These are phyloP conservation scores for Termitomyces sp. DNA, from an alignment of 768 basidiomycete genomes.

Conservation along the genomic window DNA sequence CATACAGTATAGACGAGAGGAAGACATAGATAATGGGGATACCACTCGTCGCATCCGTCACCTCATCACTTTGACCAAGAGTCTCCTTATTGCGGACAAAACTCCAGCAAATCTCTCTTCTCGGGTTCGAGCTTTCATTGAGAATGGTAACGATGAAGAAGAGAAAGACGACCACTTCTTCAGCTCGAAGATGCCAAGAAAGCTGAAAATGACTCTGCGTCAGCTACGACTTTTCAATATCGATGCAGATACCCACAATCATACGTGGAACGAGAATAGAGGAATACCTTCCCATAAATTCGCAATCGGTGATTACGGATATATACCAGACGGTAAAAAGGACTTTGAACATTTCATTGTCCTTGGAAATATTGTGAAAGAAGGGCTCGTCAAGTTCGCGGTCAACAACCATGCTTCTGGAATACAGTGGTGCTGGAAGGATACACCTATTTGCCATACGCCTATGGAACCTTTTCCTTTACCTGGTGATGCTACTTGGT, in stretches of 20 bases:
- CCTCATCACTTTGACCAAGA: constrained; percentile 33
- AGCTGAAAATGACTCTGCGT: constrained; percentile 26
- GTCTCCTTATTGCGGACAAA: constrained; percentile 34
- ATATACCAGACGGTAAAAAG: constrained; percentile 27
- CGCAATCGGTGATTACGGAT: constrained; percentile 42
- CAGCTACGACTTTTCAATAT: constrained; percentile 36
- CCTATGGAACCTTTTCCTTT: constrained; percentile 31
- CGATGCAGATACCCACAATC: constrained; percentile 29
- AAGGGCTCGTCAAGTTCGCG: constrained; percentile 20
- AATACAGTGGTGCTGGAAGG: constrained; percentile 35
- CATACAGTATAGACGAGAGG: constrained; percentile 22
- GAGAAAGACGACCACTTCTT: constrained; percentile 25
- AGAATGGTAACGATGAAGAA: constrained; percentile 12
- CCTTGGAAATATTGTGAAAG: constrained; percentile 35
- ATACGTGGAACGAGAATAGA: constrained; percentile 36
- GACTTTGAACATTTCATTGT: constrained; percentile 35
- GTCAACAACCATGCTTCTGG: constrained; percentile 23
- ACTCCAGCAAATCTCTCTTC: constrained; percentile 26
- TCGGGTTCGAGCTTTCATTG: constrained; percentile 29
- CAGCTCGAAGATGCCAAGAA: constrained; percentile 8
- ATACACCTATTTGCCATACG: constrained; percentile 22
- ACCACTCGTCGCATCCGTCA: constrained; percentile 32
- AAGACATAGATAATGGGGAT: constrained; percentile 22
- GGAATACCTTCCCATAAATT: constrained; percentile 35
- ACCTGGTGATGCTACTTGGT: constrained; percentile 31